Evolutionary conservation across 345 rosid species (phyloP).

Genomic region (Melaleuca quinquenervia): DNA sequence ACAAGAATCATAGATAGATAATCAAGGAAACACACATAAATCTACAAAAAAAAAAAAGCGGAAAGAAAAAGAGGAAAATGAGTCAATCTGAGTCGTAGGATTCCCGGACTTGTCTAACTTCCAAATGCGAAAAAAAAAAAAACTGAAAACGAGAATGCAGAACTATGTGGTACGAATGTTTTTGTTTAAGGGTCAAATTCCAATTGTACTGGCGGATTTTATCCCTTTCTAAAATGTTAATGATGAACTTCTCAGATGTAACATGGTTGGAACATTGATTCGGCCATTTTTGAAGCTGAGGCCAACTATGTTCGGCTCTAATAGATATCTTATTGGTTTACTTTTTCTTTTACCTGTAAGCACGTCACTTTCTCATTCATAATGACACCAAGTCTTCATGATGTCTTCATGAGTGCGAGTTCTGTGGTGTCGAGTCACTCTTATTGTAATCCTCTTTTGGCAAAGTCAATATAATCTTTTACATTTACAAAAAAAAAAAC

Average conservation of each 20-base stretch:
- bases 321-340: too few species aligned
- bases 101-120: background rate
- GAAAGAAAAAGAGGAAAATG: background rate
- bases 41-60: background rate
- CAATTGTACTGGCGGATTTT: fast-evolving
- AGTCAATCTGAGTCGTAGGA: background rate
- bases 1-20: background rate
- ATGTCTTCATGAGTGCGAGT: too few species aligned
- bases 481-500: too few species aligned
- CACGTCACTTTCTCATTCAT: too few species aligned
- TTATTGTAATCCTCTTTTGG: too few species aligned
- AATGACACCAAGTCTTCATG: too few species aligned
- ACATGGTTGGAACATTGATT: too few species aligned
- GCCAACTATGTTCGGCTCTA: too few species aligned
- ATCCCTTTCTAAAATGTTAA: background rate
- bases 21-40: background rate
- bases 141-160: background rate
- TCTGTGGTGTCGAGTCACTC: too few species aligned
- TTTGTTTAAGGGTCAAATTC: background rate
- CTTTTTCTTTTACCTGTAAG: too few species aligned
- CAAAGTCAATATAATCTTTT: too few species aligned
- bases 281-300: too few species aligned
- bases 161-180: background rate
- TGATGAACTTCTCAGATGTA: background rate
- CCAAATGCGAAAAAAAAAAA: background rate